phyloP scores from a whole-genome alignment of 1,284 basidiomycete species.

The Marasmius sp. region DNA sequence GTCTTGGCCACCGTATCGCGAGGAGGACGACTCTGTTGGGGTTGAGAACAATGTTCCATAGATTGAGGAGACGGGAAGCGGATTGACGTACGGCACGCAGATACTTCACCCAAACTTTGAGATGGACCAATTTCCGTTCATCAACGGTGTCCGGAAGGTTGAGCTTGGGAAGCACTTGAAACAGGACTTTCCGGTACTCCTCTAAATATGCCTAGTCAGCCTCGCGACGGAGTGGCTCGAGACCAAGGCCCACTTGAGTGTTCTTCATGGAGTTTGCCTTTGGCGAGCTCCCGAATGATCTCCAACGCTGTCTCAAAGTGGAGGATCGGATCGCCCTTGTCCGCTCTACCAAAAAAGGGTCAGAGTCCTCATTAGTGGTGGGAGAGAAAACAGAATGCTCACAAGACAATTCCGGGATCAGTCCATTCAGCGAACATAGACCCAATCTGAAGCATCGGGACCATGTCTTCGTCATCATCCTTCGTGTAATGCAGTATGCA shows the following conservation, averaged over 20 bases:
- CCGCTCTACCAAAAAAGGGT: neutral
- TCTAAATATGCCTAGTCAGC: constrained; percentile 37
- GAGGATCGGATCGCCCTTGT: constrained; percentile 9
- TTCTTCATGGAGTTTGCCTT: constrained; percentile 33
- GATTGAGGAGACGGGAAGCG: neutral
- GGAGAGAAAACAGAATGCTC: constrained; percentile 21
- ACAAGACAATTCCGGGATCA: constrained; percentile 74
- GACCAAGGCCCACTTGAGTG: no score
- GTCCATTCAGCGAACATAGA: constrained; percentile 85
- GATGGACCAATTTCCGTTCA: constrained; percentile 62
- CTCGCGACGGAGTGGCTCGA: neutral
- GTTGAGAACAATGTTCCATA: neutral
- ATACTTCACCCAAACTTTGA: constrained; percentile 65
- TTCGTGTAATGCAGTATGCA: constrained; percentile 59
- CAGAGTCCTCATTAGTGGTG: neutral
- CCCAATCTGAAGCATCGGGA: constrained; percentile 67
- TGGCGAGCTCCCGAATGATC: constrained; percentile 34
- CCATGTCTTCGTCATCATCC: constrained; percentile 67
- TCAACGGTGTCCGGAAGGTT: constrained; percentile 73
- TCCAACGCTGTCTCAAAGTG: constrained; percentile 10
- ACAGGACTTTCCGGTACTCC: constrained; percentile 76
- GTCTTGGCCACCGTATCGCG: constrained; percentile 75
- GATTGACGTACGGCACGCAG: constrained; percentile 54
- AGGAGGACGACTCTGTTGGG: constrained; percentile 68
- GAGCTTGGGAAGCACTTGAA: constrained; percentile 74